Percentiles rank a stretch among this genome's conserved stretches.
Conservation (phyloP, 495 filamentous ascomycete genomes). For the Penicillium herquei region DNA sequence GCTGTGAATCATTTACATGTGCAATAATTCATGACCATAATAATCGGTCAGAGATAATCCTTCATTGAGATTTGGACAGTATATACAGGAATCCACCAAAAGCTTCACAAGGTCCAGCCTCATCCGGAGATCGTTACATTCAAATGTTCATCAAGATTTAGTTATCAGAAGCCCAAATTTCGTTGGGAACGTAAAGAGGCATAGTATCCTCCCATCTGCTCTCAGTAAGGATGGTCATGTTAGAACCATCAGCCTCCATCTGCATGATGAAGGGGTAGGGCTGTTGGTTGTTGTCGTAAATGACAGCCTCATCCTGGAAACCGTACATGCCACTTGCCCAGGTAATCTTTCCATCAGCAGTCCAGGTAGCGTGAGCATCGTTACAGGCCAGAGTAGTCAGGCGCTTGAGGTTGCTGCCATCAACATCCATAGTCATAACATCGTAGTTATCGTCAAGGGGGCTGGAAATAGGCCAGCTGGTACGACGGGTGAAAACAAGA, state of each 20-base stretch:
- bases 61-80: too few relatives aligned
- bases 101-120: too few relatives aligned
- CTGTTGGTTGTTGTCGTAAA: conserved; percentile 35
- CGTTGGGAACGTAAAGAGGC: conserved; percentile 24
- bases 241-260: conserved; percentile 31
- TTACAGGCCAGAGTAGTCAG: conserved; percentile 4
- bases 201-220: conserved; percentile 36
- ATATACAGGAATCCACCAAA: too few relatives aligned
- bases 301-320: conserved; percentile 28
- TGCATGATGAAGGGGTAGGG: conserved; percentile 32
- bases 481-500: not conserved
- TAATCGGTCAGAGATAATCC: too few relatives aligned
- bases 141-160: too few relatives aligned
- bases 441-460: conserved; percentile 8
- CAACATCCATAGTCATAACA: conserved; percentile 3
- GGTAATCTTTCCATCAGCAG: conserved; percentile 4
- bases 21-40: too few relatives aligned
- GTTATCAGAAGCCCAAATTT: not conserved
- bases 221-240: conserved; percentile 28
- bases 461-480: not conserved
- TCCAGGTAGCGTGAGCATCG: conserved; percentile 10
- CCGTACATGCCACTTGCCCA: conserved; percentile 25
- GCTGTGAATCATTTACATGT: too few relatives aligned
- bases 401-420: not conserved
- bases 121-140: too few relatives aligned